These are phyloP conservation scores for Puccinia horiana DNA, from an alignment of 1,284 basidiomycete species.

Conservation along the genomic window DNA sequence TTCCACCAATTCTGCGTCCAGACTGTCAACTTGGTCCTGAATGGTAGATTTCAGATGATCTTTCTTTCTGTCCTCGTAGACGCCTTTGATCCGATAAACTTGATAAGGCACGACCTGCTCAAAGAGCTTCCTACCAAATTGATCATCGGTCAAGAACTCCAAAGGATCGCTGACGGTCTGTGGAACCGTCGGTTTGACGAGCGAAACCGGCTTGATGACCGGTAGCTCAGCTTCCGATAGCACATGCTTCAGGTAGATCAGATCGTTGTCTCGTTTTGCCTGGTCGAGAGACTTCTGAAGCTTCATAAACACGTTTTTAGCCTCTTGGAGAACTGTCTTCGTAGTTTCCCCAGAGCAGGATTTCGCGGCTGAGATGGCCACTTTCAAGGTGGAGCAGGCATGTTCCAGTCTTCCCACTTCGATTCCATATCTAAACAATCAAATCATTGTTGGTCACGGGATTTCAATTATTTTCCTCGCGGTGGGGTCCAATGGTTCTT, in stretches of 20 bases:
- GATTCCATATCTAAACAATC: constrained; percentile 67
- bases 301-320: constrained; percentile 68
- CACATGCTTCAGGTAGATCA: constrained; percentile 89
- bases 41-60: constrained; percentile 74
- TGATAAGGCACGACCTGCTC: constrained; percentile 79
- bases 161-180: constrained; percentile 63
- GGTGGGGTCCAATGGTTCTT: constrained; percentile 52
- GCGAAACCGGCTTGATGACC: constrained; percentile 68
- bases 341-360: neutral
- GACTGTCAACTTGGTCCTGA: constrained; percentile 67
- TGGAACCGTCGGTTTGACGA: constrained; percentile 70
- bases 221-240: constrained; percentile 73
- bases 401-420: constrained; percentile 75
- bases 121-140: constrained; percentile 68
- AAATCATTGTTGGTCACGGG: neutral
- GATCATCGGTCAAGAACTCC: constrained; percentile 57
- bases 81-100: constrained; percentile 82
- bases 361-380: neutral
- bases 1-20: constrained; percentile 60
- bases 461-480: neutral
- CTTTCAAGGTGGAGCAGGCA: constrained; percentile 60
- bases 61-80: constrained; percentile 81
- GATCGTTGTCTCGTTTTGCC: constrained; percentile 87
- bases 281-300: constrained; percentile 64
- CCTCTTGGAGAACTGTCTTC: constrained; percentile 38